Base-by-base conservation (phyloP, 1,284 basidiomycete species). In the Cryptococcus sp. region DNA sequence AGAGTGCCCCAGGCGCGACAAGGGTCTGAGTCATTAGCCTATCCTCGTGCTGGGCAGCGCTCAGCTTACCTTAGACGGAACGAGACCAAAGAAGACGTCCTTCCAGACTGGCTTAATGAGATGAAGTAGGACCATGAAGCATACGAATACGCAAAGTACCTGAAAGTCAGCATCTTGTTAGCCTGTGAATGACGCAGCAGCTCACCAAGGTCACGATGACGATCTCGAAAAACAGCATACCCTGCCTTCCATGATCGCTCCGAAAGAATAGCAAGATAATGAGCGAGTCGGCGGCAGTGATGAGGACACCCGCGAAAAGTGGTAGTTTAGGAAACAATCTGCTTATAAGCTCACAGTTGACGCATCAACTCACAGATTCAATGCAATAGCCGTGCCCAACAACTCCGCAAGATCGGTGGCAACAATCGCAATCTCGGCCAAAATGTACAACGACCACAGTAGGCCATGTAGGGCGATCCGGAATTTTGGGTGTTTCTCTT, bases 221-320 rank as follows among this genome's bases (percentile, higher is more conserved):
- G 22, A 80, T 71, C 71, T 98, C 92, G 63, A 97, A 90, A 53
- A 83, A 65, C 60, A 82, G 49, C 70, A 76, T 76, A 19, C 73
- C 72, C 39, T 66, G 64, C 37, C 73, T 55, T 1, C 74, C 73
- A 11, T 53, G 52, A 44, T 67, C 59, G 1, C 70, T 67, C 16
- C 66, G 54, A 59, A 72, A 76, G 65, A 74, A 75, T 24, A 70
- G 46, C 18, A 76, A 59, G 14, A 76, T 64, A 51, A 96, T 65
- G 50, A 97, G 77, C 14, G 94, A 90, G 67, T 97, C 91, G 31
- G 81, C 79, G 0, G 85, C 85, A 2, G 91, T 96, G 55, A 94
- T 79, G 41, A 94, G 78, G 2, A 94, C 87, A 36, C 85, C 86
- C 1, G 83, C 86, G 80, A 83, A 91, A 4, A 92, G 77, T 24